A percentile compares a stretch with the other conserved stretches of the same genome.
Evolutionary conservation across 768 basidiomycete genomes (phyloP).

Genomic region (Myochromella boudieri): DNA sequence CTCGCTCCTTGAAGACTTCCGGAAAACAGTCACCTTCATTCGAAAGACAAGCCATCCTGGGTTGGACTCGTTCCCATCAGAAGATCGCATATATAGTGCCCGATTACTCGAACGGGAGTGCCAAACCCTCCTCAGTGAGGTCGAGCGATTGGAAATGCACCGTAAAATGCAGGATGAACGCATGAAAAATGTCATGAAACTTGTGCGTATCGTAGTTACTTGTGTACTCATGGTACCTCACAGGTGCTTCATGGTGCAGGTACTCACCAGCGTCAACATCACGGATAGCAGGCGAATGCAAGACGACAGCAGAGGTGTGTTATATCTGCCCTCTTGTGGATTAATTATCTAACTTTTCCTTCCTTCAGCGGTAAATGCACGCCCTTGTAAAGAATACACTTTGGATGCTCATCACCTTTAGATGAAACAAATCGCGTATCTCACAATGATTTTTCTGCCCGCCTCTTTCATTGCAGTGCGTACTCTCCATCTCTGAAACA

Average conservation of each 20-base stretch:
- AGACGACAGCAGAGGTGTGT: slow-evolving; percentile 44
- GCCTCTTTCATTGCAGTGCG: slow-evolving; percentile 51
- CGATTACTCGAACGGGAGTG: slow-evolving; percentile 46
- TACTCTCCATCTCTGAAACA: not conserved
- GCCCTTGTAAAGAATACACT: not conserved
- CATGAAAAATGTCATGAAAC: slow-evolving; percentile 51
- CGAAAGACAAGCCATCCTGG: slow-evolving; percentile 45
- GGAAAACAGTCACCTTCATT: slow-evolving; percentile 50
- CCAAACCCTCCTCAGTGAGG: slow-evolving; percentile 47
- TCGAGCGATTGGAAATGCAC: slow-evolving; percentile 40
- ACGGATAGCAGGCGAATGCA: slow-evolving; percentile 53
- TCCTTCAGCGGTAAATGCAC: slow-evolving; percentile 21
- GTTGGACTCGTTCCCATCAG: slow-evolving; percentile 35
- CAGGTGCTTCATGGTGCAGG: slow-evolving; percentile 36
- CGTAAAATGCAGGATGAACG: slow-evolving; percentile 47
- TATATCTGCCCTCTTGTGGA: not conserved
- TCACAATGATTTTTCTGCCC: slow-evolving; percentile 63
- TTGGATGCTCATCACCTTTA: slow-evolving; percentile 11
- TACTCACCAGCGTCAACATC: slow-evolving; percentile 60
- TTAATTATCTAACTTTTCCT: not conserved
- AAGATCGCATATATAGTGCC: slow-evolving; percentile 27
- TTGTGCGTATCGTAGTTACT: slow-evolving; percentile 33
- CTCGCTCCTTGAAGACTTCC: slow-evolving; percentile 56
- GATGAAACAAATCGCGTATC: slow-evolving; percentile 61
- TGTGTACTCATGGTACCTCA: not conserved